Evolutionary conservation across 1,139 yeast genomes (phyloP).

Genomic region (Kodamaea alishanica): DNA sequence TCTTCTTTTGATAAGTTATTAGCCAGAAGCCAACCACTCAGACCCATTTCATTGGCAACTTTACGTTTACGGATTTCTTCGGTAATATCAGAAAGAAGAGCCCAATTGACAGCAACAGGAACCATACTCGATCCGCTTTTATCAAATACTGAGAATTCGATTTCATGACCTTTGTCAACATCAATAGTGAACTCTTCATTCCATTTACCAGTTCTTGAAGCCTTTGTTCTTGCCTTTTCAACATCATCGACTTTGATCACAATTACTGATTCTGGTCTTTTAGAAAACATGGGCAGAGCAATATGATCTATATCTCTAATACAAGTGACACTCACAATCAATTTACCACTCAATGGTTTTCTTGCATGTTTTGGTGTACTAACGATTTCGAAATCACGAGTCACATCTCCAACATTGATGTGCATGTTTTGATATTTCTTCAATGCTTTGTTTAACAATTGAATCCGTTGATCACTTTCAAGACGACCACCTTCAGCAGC

Average conservation of each 20-base stretch:
- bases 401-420: slow-evolving; percentile 59
- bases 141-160: slow-evolving; percentile 85
- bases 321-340: slow-evolving; percentile 66
- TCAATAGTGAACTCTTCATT: slow-evolving; percentile 75
- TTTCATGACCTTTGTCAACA: slow-evolving; percentile 87
- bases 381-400: slow-evolving; percentile 59
- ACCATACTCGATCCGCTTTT: slow-evolving; percentile 59
- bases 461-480: slow-evolving; percentile 84
- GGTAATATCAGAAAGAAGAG: slow-evolving; percentile 81
- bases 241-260: slow-evolving; percentile 84
- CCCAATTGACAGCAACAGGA: slow-evolving; percentile 95
- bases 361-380: slow-evolving; percentile 70
- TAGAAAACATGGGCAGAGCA: slow-evolving; percentile 72
- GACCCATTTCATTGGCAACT: slow-evolving; percentile 69
- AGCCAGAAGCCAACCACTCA: slow-evolving; percentile 88
- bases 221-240: slow-evolving; percentile 69
- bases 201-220: slow-evolving; percentile 79
- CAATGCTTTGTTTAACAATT: slow-evolving; percentile 74
- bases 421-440: slow-evolving; percentile 89
- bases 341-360: slow-evolving; percentile 77
- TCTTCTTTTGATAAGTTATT: slow-evolving; percentile 38
- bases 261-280: slow-evolving; percentile 76
- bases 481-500: slow-evolving; percentile 86
- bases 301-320: slow-evolving; percentile 91
- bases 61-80: slow-evolving; percentile 92